Base-by-base conservation (phyloP, 768 basidiomycete genomes). In the Candolleomyces eurysporus region DNA sequence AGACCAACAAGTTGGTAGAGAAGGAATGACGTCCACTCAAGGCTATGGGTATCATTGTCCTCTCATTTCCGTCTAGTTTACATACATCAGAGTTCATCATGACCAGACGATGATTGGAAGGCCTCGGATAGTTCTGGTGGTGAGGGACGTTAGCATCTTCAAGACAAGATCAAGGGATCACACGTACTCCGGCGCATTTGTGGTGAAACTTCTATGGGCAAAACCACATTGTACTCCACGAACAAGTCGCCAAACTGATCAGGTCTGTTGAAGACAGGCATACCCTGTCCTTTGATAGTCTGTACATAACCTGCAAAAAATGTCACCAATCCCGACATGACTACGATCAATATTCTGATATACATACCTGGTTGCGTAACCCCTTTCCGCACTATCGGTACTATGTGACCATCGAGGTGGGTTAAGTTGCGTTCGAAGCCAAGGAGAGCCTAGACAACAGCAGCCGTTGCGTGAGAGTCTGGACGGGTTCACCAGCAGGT, bases 351-450 rank as follows among this genome's bases (percentile, higher is more conserved):
- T 30, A n/a, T 26, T 8, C 32, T 6, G 13, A 36, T 36, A 36
- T 52, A 72, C 80, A 67, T 62, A 87, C 93, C 90, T 65, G 97
- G 97, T 69, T 99, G 97, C 43, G 97, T 98, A 0, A 96, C 92
- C 16, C 87, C 89, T 45, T 81, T 78, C 57, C 94, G 83, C 45
- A 80, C 80, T 10, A 98, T 75, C 55, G 80, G 78, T 42, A 98
- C 83, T 32, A 80, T 75, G 69, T 90, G 90, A 5, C 94, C 96
- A 68, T 98, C 97, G 61, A 99, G 80, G 75, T 96, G 95, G 4
- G 91, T 94, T 58, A 99, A 73, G 68, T 94, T 94, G 45, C 88
- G 87, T 69, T 94, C 84, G 76, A 99, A 98, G n/a, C 97, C 97
- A 26, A 99, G 81, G n/a, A 98, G 76, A 14, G 96, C 96, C 96